A percentile compares a stretch with the other conserved stretches of the same genome.
Conservation (phyloP, 1,284 basidiomycete genomes). For the Cutaneotrichosporon dermatis region DNA sequence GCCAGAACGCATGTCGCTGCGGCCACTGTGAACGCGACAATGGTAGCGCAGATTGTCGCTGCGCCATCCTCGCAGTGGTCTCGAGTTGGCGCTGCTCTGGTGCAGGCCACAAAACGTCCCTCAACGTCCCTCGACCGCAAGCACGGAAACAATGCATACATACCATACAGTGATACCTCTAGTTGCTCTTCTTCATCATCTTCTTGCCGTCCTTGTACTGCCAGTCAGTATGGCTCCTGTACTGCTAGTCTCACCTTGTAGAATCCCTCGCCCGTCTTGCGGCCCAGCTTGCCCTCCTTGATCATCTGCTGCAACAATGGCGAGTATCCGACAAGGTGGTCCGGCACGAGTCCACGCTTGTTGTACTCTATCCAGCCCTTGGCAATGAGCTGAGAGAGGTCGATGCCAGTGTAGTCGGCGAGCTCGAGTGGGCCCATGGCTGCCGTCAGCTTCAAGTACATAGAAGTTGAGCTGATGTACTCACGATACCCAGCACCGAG, state of each 20-base stretch:
- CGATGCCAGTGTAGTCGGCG: slow-evolving; percentile 55
- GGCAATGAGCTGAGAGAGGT: slow-evolving; percentile 52
- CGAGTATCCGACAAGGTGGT: slow-evolving; percentile 51
- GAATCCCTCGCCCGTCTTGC: slow-evolving; percentile 53
- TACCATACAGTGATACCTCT: background rate
- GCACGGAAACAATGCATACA: background rate
- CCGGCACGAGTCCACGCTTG: slow-evolving; percentile 48
- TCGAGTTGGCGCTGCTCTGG: too few relatives aligned
- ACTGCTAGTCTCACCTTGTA: slow-evolving; percentile 30
- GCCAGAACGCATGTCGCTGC: too few relatives aligned
- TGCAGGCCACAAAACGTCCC: too few relatives aligned
- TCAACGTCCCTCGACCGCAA: too few relatives aligned
- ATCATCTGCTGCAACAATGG: slow-evolving; percentile 53
- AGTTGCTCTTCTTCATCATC: slow-evolving; percentile 1
- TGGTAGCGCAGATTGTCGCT: too few relatives aligned
- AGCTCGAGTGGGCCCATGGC: slow-evolving; percentile 55
- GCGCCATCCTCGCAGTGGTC: too few relatives aligned
- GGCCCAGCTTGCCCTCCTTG: slow-evolving; percentile 53
- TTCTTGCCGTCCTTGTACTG: slow-evolving; percentile 7
- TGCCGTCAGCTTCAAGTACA: slow-evolving; percentile 5
- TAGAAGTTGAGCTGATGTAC: slow-evolving; percentile 5
- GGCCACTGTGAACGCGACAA: too few relatives aligned
- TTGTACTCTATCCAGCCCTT: slow-evolving; percentile 55
- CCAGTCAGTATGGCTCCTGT: background rate
- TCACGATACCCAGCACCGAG: slow-evolving; percentile 54